phyloP scores from a whole-genome alignment of 1,139 yeast genomes.

The Fermentozyma sake region DNA sequence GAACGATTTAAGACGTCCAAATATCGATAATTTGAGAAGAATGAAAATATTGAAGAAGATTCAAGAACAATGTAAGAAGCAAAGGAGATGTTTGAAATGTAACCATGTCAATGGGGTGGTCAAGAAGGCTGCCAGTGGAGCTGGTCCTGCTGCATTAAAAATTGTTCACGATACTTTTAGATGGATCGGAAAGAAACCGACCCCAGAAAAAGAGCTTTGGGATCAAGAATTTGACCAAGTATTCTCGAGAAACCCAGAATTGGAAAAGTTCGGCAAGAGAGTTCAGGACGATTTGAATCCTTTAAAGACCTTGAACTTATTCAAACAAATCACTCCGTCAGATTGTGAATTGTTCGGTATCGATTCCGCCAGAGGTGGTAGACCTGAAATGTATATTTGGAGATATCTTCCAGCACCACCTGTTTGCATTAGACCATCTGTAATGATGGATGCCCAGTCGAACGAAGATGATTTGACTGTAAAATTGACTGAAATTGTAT shows the following conservation, averaged over 20 bases:
- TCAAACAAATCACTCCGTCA: conserved; percentile 76
- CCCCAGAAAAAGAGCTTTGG: conserved; percentile 83
- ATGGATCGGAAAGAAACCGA: conserved; percentile 88
- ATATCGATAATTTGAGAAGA: conserved; percentile 83
- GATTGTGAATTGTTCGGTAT: conserved; percentile 94
- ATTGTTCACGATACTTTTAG: conserved; percentile 94
- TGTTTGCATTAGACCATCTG: conserved; percentile 97
- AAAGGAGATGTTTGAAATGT: conserved; percentile 84
- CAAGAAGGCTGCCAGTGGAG: conserved; percentile 91
- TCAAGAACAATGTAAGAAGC: conserved; percentile 91
- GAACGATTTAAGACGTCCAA: conserved; percentile 78
- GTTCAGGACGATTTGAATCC: conserved; percentile 96
- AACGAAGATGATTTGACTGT: conserved; percentile 98
- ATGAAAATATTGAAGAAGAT: conserved; percentile 83
- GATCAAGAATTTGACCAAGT: conserved; percentile 79
- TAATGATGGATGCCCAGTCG: conserved; percentile 87
- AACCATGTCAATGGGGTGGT: conserved; percentile 93
- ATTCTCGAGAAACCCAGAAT: conserved; percentile 71
- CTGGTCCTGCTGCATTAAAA: conserved; percentile 88
- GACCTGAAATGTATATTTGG: conserved; percentile 98
- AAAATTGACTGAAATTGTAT: conserved; percentile 91
- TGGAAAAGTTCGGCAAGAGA: conserved; percentile 80
- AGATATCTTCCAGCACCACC: conserved; percentile 98
- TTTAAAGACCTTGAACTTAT: conserved; percentile 77
- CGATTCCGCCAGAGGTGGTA: conserved; percentile 79